Evolutionary conservation across 305 asterid species (phyloP).

Genomic region (Solanum aculeatissimum): DNA sequence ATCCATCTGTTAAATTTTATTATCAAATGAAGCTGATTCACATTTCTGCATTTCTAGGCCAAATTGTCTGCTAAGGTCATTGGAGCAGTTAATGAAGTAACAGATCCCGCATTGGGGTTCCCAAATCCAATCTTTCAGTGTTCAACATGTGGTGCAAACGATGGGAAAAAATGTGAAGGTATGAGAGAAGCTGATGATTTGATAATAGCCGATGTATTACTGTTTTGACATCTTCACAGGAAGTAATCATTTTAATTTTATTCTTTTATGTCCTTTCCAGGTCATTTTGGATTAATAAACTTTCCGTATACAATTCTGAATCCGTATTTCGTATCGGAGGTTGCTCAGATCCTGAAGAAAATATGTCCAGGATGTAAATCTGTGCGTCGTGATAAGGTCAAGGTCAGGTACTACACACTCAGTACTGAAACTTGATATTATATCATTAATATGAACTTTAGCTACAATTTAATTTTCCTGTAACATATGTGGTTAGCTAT

Average conservation of each 20-base stretch:
- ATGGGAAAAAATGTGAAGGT: constrained; percentile 81
- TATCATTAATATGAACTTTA: not conserved
- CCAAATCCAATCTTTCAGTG: constrained; percentile 56
- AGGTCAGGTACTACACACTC: constrained; percentile 55
- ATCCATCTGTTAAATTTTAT: not conserved
- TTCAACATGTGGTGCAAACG: constrained; percentile 66
- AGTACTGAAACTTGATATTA: constrained; percentile 14
- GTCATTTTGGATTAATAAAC: constrained; percentile 84
- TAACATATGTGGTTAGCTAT: not conserved
- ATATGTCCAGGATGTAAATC: constrained; percentile 91
- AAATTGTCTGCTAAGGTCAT: constrained; percentile 37
- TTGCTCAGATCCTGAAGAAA: constrained; percentile 64
- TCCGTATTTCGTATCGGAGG: constrained; percentile 70
- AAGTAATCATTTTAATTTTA: not conserved
- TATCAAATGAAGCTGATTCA: not conserved
- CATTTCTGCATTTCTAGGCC: constrained; percentile 24
- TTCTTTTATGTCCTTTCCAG: constrained; percentile 34
- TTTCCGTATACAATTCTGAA: constrained; percentile 63
- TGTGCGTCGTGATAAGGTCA: constrained; percentile 28
- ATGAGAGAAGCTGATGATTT: constrained; percentile 4
- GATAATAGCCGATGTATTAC: constrained; percentile 5
- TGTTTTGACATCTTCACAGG: constrained; percentile 1
- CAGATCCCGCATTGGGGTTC: constrained; percentile 76
- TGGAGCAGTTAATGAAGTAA: constrained; percentile 55
- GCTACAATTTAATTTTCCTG: not conserved